These are phyloP conservation scores for Rosa lucieae DNA, from an alignment of 306 rosid species.

Conservation along the genomic window DNA sequence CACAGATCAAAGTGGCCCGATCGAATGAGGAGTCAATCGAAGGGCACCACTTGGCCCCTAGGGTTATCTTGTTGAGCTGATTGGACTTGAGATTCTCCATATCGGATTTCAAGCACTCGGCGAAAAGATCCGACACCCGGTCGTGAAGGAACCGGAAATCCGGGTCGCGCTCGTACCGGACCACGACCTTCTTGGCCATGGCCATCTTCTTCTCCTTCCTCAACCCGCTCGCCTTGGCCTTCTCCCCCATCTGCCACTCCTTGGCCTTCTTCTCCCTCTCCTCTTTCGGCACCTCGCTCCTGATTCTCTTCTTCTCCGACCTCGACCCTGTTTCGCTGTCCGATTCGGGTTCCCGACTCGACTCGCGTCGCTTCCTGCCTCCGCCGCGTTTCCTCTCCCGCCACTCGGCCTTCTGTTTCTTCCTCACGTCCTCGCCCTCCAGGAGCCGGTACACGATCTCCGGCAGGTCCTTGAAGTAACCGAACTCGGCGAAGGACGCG, in stretches of 20 bases:
- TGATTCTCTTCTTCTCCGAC: not conserved
- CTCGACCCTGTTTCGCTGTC: not conserved
- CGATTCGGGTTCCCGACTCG: not conserved
- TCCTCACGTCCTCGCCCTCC: constrained; percentile 40
- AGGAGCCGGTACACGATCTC: constrained; percentile 59
- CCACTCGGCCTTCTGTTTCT: constrained; percentile 35
- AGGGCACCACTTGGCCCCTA: constrained; percentile 82
- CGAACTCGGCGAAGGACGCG: constrained; percentile 53
- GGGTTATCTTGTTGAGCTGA: constrained; percentile 35
- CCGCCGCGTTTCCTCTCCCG: not conserved
- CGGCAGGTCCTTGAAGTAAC: constrained; percentile 71
- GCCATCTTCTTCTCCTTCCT: constrained; percentile 44
- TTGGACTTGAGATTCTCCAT: constrained; percentile 36
- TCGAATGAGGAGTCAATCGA: constrained; percentile 65
- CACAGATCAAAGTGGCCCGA: constrained; percentile 53
- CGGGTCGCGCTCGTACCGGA: constrained; percentile 30
- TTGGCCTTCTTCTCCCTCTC: not conserved
- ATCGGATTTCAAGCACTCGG: constrained; percentile 50
- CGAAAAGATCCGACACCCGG: constrained; percentile 50
- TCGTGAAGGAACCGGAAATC: constrained; percentile 44
- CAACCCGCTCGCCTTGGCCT: constrained; percentile 34
- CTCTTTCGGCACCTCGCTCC: not conserved
- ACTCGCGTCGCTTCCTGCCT: not conserved
- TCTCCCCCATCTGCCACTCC: constrained; percentile 23
- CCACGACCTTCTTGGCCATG: constrained; percentile 56